These are phyloP conservation scores for Stropharia rugosoannulata DNA, from an alignment of 768 basidiomycete species.

Conservation along the genomic window DNA sequence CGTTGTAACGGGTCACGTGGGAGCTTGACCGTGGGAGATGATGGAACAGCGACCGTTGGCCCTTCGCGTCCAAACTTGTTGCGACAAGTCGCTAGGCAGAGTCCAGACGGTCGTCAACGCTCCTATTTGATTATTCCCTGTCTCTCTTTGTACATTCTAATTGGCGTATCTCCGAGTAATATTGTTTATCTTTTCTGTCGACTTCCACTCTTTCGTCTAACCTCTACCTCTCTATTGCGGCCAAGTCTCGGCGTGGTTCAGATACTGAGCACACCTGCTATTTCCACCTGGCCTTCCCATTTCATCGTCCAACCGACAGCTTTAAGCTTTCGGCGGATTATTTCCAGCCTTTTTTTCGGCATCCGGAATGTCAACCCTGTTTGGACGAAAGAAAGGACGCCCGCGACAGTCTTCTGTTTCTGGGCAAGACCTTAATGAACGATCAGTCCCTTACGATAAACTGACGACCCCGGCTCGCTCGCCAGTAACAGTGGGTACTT, in stretches of 20 bases:
- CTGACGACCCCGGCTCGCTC: slow-evolving; percentile 55
- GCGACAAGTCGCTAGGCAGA: not conserved
- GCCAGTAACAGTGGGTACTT: slow-evolving; percentile 55
- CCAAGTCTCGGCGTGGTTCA: slow-evolving; percentile 2
- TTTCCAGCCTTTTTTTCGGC: slow-evolving; percentile 2
- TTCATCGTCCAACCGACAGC: not conserved
- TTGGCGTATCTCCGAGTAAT: not conserved
- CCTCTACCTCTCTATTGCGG: not conserved
- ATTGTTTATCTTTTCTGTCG: not conserved
- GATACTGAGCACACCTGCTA: not conserved
- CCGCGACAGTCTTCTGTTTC: slow-evolving; percentile 64
- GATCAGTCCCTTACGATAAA: slow-evolving; percentile 73
- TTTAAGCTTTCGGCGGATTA: not conserved
- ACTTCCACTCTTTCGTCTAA: not conserved
- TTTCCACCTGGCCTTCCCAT: not conserved
- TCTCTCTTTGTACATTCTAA: not conserved
- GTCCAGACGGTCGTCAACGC: slow-evolving; percentile 4
- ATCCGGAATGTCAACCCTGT: slow-evolving; percentile 59
- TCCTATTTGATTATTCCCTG: not conserved
- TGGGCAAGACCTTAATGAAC: slow-evolving; percentile 58
- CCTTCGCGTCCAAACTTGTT: not conserved
- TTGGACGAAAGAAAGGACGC: slow-evolving; percentile 63
- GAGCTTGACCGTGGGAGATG: not conserved
- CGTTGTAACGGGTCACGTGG: slow-evolving; percentile 4
- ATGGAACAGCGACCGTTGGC: not conserved